A percentile compares a stretch with the other conserved stretches of the same genome.
phyloP scores from a whole-genome alignment of 768 basidiomycete species.

The Rhodotorula toruloides region DNA sequence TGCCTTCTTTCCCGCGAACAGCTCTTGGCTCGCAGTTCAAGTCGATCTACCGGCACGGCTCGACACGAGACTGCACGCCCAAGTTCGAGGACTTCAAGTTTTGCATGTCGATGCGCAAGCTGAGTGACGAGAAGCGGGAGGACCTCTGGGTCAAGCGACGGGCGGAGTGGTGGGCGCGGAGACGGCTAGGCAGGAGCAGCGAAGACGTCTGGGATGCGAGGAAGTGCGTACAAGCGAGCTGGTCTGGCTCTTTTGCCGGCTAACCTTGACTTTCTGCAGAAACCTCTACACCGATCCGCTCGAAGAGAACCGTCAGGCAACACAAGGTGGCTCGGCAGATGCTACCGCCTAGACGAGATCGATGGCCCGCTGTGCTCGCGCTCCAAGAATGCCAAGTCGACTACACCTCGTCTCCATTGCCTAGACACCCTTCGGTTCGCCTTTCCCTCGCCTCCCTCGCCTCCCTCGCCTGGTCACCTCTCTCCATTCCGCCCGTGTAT shows the following conservation, averaged over 20 bases:
- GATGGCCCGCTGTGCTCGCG: background rate
- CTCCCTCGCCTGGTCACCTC: too few relatives aligned
- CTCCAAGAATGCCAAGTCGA: too few relatives aligned
- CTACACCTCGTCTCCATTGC: too few relatives aligned
- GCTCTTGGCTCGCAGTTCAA: slow-evolving; percentile 74
- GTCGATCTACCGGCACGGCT: slow-evolving; percentile 79
- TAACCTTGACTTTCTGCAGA: background rate
- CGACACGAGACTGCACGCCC: slow-evolving; percentile 62
- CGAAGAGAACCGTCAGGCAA: slow-evolving; percentile 3
- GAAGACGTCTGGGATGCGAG: slow-evolving; percentile 92
- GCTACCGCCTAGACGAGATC: background rate
- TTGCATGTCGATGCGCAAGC: slow-evolving; percentile 74
- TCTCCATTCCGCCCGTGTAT: too few relatives aligned
- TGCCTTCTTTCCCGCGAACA: slow-evolving; percentile 43
- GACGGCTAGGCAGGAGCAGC: slow-evolving; percentile 70
- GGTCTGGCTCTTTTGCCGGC: background rate
- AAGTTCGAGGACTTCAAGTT: slow-evolving; percentile 93
- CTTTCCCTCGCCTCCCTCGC: too few relatives aligned
- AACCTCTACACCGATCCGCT: slow-evolving; percentile 26
- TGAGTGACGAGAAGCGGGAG: slow-evolving; percentile 69
- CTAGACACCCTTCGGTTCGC: too few relatives aligned
- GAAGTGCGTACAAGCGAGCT: slow-evolving; percentile 54
- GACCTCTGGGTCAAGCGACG: slow-evolving; percentile 77
- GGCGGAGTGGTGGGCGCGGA: slow-evolving; percentile 90
- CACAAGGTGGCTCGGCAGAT: background rate